Percentiles rank a stretch among this genome's conserved stretches.
These are phyloP conservation scores for Stropharia rugosoannulata DNA, from an alignment of 768 basidiomycete species.

Conservation along the genomic window DNA sequence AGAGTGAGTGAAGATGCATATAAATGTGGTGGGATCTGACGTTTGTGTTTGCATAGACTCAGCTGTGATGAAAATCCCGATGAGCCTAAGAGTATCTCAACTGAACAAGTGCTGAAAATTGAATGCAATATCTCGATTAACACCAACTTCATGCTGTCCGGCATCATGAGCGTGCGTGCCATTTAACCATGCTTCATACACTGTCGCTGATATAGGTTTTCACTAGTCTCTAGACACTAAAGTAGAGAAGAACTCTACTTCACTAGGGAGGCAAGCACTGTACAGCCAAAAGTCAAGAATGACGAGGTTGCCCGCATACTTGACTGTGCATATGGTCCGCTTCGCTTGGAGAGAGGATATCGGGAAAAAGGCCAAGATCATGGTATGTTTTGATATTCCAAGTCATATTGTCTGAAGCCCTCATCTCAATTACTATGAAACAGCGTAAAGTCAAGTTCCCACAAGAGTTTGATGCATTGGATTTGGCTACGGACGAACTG, in stretches of 20 bases:
- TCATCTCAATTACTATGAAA: not conserved
- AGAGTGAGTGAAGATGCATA: conserved; percentile 42
- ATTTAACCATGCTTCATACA: not conserved
- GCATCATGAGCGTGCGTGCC: conserved; percentile 70
- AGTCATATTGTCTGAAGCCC: not conserved
- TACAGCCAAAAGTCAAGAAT: conserved; percentile 84
- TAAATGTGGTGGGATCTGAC: not conserved
- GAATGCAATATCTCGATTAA: conserved; percentile 87
- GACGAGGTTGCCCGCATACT: conserved; percentile 79
- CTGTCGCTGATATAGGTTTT: not conserved
- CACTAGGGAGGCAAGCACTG: conserved; percentile 74
- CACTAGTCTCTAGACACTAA: conserved; percentile 80
- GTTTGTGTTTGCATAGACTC: conserved; percentile 44
- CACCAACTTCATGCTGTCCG: conserved; percentile 88
- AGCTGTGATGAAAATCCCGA: conserved; percentile 82
- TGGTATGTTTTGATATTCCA: conserved; percentile 53
- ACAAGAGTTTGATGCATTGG: conserved; percentile 82
- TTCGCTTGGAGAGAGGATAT: conserved; percentile 96
- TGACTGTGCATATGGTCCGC: conserved; percentile 93
- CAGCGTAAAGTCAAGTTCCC: conserved; percentile 93
- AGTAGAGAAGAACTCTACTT: conserved; percentile 81
- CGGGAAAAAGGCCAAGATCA: conserved; percentile 92
- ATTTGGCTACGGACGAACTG: conserved; percentile 79
- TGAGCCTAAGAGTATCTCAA: conserved; percentile 61
- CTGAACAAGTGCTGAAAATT: conserved; percentile 81